These are phyloP conservation scores for Parathielavia hyrcaniae DNA, from an alignment of 495 filamentous ascomycete genomes.

Conservation along the genomic window DNA sequence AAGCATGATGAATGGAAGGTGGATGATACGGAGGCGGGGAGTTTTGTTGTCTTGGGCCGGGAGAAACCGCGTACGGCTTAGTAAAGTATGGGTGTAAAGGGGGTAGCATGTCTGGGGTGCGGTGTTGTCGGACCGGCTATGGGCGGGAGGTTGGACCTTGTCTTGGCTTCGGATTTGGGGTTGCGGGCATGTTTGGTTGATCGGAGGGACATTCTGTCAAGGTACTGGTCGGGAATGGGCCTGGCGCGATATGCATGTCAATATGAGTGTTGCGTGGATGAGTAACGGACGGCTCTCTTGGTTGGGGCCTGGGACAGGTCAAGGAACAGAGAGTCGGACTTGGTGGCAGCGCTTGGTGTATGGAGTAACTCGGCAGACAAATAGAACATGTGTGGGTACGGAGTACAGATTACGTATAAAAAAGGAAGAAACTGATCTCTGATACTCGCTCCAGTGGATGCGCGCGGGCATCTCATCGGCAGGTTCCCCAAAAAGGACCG, in stretches of 20 bases:
- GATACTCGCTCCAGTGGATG: no score
- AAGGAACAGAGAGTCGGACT: background rate
- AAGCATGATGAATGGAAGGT: conserved; percentile 77
- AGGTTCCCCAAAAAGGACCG: background rate
- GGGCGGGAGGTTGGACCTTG: background rate
- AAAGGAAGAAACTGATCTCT: no score
- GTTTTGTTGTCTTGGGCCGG: conserved; percentile 58
- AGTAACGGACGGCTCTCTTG: background rate
- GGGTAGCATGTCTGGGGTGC: background rate
- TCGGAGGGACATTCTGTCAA: conserved; percentile 1
- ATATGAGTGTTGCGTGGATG: background rate
- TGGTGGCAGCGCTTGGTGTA: no score
- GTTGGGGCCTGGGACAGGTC: background rate
- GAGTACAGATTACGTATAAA: no score
- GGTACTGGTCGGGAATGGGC: background rate
- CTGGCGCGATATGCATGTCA: no score
- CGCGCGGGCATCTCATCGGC: background rate
- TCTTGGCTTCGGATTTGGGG: background rate
- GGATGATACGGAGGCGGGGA: conserved; percentile 60
- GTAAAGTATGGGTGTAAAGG: background rate
- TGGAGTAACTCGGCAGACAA: no score
- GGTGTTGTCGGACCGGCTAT: background rate
- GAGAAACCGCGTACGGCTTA: conserved; percentile 15
- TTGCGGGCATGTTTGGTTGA: background rate
- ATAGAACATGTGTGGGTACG: no score